Conservation (phyloP, 352 stramenopile genomes). For the Elongisporangium anandrum region DNA sequence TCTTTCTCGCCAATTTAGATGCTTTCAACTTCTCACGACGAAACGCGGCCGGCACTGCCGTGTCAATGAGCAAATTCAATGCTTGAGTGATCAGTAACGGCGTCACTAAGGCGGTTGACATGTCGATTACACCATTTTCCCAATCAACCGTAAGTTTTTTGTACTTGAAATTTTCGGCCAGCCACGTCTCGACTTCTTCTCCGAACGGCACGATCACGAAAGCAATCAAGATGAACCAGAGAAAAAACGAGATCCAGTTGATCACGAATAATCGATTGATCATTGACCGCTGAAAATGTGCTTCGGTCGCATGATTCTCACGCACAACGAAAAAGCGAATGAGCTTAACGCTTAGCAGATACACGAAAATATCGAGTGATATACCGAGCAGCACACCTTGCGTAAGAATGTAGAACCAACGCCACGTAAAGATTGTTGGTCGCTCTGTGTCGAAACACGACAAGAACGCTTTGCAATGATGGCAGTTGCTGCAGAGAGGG, state of each 20-base stretch:
- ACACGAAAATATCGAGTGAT: slow-evolving; percentile 82
- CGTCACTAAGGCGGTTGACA: slow-evolving; percentile 84
- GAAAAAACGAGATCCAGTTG: slow-evolving; percentile 89
- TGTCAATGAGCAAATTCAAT: slow-evolving; percentile 84
- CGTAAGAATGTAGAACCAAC: slow-evolving; percentile 81
- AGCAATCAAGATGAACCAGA: slow-evolving; percentile 88
- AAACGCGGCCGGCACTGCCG: slow-evolving; percentile 61
- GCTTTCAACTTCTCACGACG: slow-evolving; percentile 57
- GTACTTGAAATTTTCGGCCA: slow-evolving; percentile 74
- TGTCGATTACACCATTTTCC: slow-evolving; percentile 83
- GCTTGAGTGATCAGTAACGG: slow-evolving; percentile 82
- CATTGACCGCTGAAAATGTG: slow-evolving; percentile 81
- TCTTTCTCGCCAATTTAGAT: slow-evolving; percentile 73
- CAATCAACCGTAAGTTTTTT: slow-evolving; percentile 79
- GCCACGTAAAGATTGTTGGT: slow-evolving; percentile 61
- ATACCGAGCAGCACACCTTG: slow-evolving; percentile 82
- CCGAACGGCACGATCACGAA: slow-evolving; percentile 87
- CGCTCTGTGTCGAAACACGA: slow-evolving; percentile 80
- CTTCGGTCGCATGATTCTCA: slow-evolving; percentile 80
- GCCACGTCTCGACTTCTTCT: slow-evolving; percentile 71
- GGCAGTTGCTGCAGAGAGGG: slow-evolving; percentile 71
- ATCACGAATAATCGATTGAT: slow-evolving; percentile 84
- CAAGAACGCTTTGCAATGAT: slow-evolving; percentile 64
- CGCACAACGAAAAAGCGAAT: slow-evolving; percentile 78
- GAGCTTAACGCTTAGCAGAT: slow-evolving; percentile 79